Evolutionary conservation across 495 filamentous ascomycete genomes (phyloP).

Genomic region (Hypoxylon lenormandii): DNA sequence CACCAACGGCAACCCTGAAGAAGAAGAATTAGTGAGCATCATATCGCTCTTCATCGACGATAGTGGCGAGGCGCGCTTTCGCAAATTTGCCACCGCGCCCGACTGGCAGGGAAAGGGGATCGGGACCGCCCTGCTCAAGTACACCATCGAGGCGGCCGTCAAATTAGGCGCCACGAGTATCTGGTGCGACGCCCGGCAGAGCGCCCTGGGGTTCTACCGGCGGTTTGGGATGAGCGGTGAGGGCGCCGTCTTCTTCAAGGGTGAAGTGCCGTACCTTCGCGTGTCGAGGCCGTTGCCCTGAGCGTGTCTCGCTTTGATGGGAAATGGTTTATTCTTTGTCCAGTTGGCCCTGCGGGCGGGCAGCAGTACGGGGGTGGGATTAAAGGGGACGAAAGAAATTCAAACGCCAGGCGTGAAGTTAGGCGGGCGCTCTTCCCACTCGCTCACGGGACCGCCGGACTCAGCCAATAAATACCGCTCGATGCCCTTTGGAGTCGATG

Average conservation of each 20-base stretch:
- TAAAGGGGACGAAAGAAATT: not conserved
- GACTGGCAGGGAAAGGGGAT: conserved; percentile 44
- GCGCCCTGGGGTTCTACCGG: conserved; percentile 42
- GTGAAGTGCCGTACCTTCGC: conserved; percentile 41
- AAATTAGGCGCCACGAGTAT: conserved; percentile 39
- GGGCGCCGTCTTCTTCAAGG: conserved; percentile 37
- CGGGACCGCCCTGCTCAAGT: conserved; percentile 32
- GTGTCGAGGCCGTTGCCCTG: conserved; percentile 34
- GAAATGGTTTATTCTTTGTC: no score
- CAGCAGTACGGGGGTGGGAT: conserved; percentile 16
- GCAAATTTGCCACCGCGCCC: conserved; percentile 42
- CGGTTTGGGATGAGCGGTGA: conserved; percentile 44
- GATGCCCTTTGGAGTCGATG: conserved; percentile 17
- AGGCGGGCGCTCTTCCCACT: conserved; percentile 24
- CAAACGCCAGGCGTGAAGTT: conserved; percentile 26
- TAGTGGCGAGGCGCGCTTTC: conserved; percentile 39
- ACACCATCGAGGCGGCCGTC: conserved; percentile 38
- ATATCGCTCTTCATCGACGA: conserved; percentile 43
- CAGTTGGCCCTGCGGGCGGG: conserved; percentile 5
- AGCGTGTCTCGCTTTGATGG: not conserved
- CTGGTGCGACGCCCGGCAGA: conserved; percentile 45
- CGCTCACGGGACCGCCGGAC: conserved; percentile 21
- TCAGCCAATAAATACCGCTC: conserved; percentile 29
- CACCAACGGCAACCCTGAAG: conserved; percentile 7
- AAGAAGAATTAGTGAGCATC: conserved; percentile 31